A percentile compares a stretch with the other conserved stretches of the same genome.
These are phyloP conservation scores for Aspergillus campestris DNA, from an alignment of 495 filamentous ascomycete genomes.

Conservation along the genomic window DNA sequence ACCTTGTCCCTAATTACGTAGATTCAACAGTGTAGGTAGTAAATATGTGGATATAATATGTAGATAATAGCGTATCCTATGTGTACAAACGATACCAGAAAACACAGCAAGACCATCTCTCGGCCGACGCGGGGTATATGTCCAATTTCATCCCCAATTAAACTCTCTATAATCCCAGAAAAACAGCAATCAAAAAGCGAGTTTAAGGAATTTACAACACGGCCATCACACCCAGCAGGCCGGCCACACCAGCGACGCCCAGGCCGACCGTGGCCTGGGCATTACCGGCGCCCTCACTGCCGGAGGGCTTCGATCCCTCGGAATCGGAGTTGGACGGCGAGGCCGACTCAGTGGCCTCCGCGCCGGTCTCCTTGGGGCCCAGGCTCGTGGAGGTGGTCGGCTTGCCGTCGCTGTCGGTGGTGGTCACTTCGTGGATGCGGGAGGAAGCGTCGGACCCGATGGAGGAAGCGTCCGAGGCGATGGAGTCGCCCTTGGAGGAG, in stretches of 20 bases:
- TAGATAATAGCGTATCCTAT: neutral
- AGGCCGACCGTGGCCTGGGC: constrained; percentile 14
- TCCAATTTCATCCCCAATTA: neutral
- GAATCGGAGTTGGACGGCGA: neutral
- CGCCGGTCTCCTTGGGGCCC: neutral
- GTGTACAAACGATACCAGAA: too few species aligned
- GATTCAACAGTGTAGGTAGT: too few species aligned
- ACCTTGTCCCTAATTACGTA: too few species aligned
- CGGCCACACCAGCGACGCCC: constrained; percentile 20
- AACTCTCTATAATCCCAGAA: neutral
- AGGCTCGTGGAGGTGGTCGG: neutral
- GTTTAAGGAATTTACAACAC: constrained; percentile 19
- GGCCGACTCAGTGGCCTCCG: constrained; percentile 3
- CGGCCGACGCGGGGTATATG: too few species aligned
- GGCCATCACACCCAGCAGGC: constrained; percentile 31
- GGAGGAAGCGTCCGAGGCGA: constrained; percentile 12
- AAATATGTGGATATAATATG: too few species aligned
- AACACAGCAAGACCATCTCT: too few species aligned
- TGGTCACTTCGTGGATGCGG: constrained; percentile 10
- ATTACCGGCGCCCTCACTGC: neutral
- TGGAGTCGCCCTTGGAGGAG: constrained; percentile 11
- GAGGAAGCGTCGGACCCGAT: constrained; percentile 11
- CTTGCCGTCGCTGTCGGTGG: constrained; percentile 4
- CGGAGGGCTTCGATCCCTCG: constrained; percentile 1
- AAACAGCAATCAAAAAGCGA: neutral